Conservation (phyloP, 768 basidiomycete genomes). For the Amanita exitialis region DNA sequence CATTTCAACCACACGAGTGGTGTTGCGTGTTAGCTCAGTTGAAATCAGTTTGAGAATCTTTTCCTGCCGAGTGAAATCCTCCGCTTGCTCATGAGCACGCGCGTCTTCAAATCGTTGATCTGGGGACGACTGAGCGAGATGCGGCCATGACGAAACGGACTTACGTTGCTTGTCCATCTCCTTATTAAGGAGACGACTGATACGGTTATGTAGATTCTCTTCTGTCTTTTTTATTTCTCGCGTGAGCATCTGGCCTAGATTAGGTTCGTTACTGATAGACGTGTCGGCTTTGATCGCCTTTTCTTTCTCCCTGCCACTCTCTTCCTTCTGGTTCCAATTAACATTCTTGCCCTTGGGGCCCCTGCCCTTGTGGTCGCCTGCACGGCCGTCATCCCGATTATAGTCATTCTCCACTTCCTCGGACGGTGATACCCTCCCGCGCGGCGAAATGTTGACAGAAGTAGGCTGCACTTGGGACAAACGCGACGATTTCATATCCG, state of each 20-base stretch:
- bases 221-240: slow-evolving; percentile 81
- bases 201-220: slow-evolving; percentile 64
- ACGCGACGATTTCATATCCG: slow-evolving; percentile 15
- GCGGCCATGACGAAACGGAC: slow-evolving; percentile 19
- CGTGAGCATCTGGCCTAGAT: slow-evolving; percentile 47
- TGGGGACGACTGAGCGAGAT: slow-evolving; percentile 18
- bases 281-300: slow-evolving; percentile 26
- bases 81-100: slow-evolving; percentile 65
- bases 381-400: slow-evolving; percentile 46
- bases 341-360: slow-evolving; percentile 46
- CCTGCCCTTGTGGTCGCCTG: slow-evolving; percentile 32
- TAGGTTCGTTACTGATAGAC: slow-evolving; percentile 36
- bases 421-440: slow-evolving; percentile 59
- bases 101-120: slow-evolving; percentile 82
- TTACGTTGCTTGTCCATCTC: slow-evolving; percentile 88
- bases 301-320: slow-evolving; percentile 20
- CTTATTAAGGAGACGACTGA: slow-evolving; percentile 72
- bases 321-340: slow-evolving; percentile 48
- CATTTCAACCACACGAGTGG: slow-evolving; percentile 81
- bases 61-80: slow-evolving; percentile 79
- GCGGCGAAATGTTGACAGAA: slow-evolving; percentile 21
- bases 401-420: slow-evolving; percentile 67
- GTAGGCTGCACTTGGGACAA: slow-evolving; percentile 3
- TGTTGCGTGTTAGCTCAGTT: slow-evolving; percentile 78
- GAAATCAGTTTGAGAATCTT: slow-evolving; percentile 86